Evolutionary conservation across 495 filamentous ascomycete genomes (phyloP).

Genomic region (Rusavskia elegans): DNA sequence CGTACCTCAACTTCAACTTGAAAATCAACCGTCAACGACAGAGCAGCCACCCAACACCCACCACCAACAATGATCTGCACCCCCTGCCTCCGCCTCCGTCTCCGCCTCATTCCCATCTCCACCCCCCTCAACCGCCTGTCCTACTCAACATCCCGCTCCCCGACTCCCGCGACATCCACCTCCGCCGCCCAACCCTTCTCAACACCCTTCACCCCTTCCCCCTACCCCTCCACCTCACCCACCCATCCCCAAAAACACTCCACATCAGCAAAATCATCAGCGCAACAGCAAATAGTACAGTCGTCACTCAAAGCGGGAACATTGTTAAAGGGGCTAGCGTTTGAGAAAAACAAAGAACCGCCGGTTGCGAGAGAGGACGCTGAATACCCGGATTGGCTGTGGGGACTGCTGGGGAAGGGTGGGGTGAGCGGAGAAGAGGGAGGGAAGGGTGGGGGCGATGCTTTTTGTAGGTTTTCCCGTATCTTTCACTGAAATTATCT

Average conservation of each 20-base stretch:
- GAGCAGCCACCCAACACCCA: not conserved
- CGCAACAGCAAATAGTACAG: slow-evolving; percentile 24
- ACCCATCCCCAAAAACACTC: slow-evolving; percentile 22
- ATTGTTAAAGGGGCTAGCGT: slow-evolving; percentile 64
- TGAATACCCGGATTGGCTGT: slow-evolving; percentile 88
- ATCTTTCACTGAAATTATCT: too few relatives aligned
- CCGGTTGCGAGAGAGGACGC: slow-evolving; percentile 62
- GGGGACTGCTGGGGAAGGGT: slow-evolving; percentile 44
- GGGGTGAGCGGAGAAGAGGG: slow-evolving; percentile 21
- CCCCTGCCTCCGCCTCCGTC: slow-evolving; percentile 28
- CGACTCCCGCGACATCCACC: slow-evolving; percentile 31
- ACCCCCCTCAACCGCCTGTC: slow-evolving; percentile 18
- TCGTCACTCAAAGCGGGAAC: slow-evolving; percentile 44
- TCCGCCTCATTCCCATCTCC: slow-evolving; percentile 22
- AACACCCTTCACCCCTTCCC: slow-evolving; percentile 30
- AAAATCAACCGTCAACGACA: not conserved
- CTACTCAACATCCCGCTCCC: slow-evolving; percentile 18
- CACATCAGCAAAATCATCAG: not conserved
- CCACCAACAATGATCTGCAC: slow-evolving; percentile 28
- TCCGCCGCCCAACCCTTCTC: slow-evolving; percentile 33
- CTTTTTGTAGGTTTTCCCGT: slow-evolving; percentile 65
- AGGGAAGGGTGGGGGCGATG: slow-evolving; percentile 31
- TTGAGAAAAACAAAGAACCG: slow-evolving; percentile 57
- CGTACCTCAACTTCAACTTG: too few relatives aligned
- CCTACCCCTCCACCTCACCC: slow-evolving; percentile 17